Evolutionary conservation across 805 yeast genomes (phyloP), one percentile per base, ranked within the genome.

Genomic region (Candida parachauliodes): DNA sequence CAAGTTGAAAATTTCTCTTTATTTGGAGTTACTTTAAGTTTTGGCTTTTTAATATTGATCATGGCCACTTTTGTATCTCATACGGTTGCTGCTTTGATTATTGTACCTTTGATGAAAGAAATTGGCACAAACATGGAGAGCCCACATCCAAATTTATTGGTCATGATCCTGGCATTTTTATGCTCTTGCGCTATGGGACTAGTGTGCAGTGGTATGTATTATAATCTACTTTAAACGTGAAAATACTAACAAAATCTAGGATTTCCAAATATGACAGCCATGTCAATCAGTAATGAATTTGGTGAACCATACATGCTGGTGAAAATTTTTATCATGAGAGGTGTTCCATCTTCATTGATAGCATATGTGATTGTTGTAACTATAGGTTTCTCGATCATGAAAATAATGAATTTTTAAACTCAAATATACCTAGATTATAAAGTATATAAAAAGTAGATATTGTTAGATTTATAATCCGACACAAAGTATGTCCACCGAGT

Each of bases 181-280:
- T 87, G 97, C 52, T 91, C 98, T 0, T 81, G 85, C 25, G 98
- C 98, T 2, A 93, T 93, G 98, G 98, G 96, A 1, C 67, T 93
- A 37, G 98, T 98, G 20, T 93, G 98, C 0, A 85, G 95, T 2
- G 30, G 24, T 21, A 21, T 21, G 24, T 21, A 21, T 21, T 10
- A 21, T 8, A 21, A 21, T 21, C 10, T 21, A 21, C 24, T 21
- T 21, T 21, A 8, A 21, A 21, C 10, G 7, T 10, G 10, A 7
- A 26, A 14, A n/a, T 21, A 21, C 24, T 21, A 21, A 21, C 24
- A 8, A 21, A 21, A 21, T 21, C 10, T 21, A 21, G 98, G 98
- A 0, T 91, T 93, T 70, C 98, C 98, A 4, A 93, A 93, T 52
- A 96, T 93, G 24, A 88, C 98, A 0, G 98, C 98, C 0, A 88